Evolutionary conservation across 1,284 basidiomycete genomes (phyloP), one percentile per base, ranked within the genome.

Genomic region (Amylostereum chailletii): DNA sequence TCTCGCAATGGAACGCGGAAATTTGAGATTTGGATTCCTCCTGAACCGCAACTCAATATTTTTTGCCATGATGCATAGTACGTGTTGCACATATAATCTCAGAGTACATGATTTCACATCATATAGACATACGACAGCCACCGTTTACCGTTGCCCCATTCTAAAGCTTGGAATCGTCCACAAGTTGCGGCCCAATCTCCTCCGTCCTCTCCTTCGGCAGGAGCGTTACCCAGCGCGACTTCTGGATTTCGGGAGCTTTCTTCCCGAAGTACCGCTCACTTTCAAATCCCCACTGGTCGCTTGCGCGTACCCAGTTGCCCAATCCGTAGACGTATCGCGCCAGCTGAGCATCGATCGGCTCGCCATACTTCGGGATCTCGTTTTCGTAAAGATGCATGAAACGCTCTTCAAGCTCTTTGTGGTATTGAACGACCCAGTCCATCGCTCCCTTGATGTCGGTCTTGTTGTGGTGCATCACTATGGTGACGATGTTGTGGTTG

Each of bases 221-320:
- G 33, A 57, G 39, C 3, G 52, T 50, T 34, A 62, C 55, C 55
- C 56, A 53, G 40, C 61, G 58, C 34, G 56, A 56, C 53, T 61
- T 55, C 52, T 59, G 56, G n/a, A 70, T 61, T 32, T 63, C 60
- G 1, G 54, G 51, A 3, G 64, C 68, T 43, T 59, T 57, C 44
- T 60, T 62, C 30, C 69, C 70, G 48, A 72, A 72, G 55, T 74
- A 74, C 31, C 71, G 61, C 54, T 65, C 60, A 49, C 69, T 66
- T 55, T 68, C 69, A 55, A 71, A 72, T 38, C 62, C 65, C 71
- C 72, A 74, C 38, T 59, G 57, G 44, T 67, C 65, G 53, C 69
- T 71, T 4, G 62, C 67, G 45, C 67, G 63, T 31, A 70, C 67
- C 71, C 70, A 72, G 55, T 72, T 71, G 5, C 67, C 71, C 41